Percentiles rank a stretch among this genome's conserved stretches.
These are phyloP conservation scores for Pichia sp. DNA, from an alignment of 1,139 yeast species.

Conservation along the genomic window DNA sequence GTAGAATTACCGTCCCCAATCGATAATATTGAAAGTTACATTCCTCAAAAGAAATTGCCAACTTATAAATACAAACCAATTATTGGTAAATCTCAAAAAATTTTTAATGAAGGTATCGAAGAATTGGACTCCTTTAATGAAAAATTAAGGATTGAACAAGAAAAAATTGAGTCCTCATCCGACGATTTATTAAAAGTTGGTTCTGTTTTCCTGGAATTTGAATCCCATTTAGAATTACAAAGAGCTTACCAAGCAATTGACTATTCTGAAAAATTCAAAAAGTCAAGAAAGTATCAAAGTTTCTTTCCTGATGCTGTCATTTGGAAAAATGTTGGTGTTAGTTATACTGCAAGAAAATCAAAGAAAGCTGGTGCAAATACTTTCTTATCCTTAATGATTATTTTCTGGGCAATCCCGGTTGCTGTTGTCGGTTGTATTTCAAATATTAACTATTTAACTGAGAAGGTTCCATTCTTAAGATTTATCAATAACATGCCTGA, in stretches of 20 bases:
- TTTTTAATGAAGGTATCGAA: conserved; percentile 64
- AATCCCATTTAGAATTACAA: conserved; percentile 82
- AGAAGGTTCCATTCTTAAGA: conserved; percentile 59
- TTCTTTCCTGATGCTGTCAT: conserved; percentile 67
- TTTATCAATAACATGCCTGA: conserved; percentile 68
- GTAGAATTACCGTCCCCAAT: conserved; percentile 37
- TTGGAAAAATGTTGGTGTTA: conserved; percentile 64
- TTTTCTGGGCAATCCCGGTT: conserved; percentile 92
- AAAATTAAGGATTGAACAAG: conserved; percentile 57
- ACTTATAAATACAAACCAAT: conserved; percentile 55
- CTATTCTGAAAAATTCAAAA: conserved; percentile 35
- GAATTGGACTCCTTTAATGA: conserved; percentile 61
- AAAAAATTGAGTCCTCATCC: conserved; percentile 28
- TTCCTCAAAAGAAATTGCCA: conserved; percentile 75
- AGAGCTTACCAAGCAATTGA: conserved; percentile 78
- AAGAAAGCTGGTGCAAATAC: conserved; percentile 36
- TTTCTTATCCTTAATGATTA: conserved; percentile 47
- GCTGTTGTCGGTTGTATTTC: conserved; percentile 94
- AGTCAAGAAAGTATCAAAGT: conserved; percentile 44
- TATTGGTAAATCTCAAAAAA: conserved; percentile 79
- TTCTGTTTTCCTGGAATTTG: conserved; percentile 82
- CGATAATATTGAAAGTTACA: conserved; percentile 54
- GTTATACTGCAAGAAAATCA: conserved; percentile 37
- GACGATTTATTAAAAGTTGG: conserved; percentile 42
- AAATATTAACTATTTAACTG: conserved; percentile 66